Base-by-base conservation (phyloP, 2,329 filamentous ascomycete species). In the Colletotrichum tamarilloi region DNA sequence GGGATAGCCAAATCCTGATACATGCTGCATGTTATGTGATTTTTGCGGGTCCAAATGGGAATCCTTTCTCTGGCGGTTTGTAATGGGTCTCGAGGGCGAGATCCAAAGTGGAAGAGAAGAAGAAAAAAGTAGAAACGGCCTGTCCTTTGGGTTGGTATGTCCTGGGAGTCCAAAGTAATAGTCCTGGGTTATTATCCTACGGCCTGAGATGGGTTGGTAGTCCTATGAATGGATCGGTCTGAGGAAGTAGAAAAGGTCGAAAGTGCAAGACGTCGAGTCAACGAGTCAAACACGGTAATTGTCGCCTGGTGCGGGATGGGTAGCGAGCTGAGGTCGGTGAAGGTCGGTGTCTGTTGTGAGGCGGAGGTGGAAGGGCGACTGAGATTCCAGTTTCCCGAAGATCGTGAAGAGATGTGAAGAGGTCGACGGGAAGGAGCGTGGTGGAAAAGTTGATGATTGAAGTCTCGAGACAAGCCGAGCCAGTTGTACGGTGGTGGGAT, bases 1-100 rank as follows among this genome's bases (percentile, higher is more conserved):
- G 78, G 87, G 88, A 82, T 89, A 88, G 83, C 88, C 87, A 82
- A 84, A 88, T 75, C 81, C 84, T 82, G 85, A 84, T 84, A 88
- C 87, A 87, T 90, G 86, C 85, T 90, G 88, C 88, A 90, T 90
- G 83, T 82, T 90, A 85, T 82, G 78, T 77, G 79, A 77, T 79
- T 71, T 79, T 70, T 80, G 79, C 75, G 78, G 75, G 79, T 77
- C 78, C 75, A 76, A 76, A 73, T 56, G 53, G 70, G 74, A 55
- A 62, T 55, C 49, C 56, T 59, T 74, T 65, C 59, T 73, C 62
- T 74, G 32, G 52, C 24, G 65, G 66, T 75, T 75, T 77, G 75
- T 74, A 74, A 66, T 73, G 75, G 72, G 75, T 65, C 72, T 76
- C 74, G 66, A 63, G 42, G 64, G 30, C 42, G 67, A 74, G 73